Evolutionary conservation across 1,284 basidiomycete species (phyloP).

Genomic region (Ustilago sp.): DNA sequence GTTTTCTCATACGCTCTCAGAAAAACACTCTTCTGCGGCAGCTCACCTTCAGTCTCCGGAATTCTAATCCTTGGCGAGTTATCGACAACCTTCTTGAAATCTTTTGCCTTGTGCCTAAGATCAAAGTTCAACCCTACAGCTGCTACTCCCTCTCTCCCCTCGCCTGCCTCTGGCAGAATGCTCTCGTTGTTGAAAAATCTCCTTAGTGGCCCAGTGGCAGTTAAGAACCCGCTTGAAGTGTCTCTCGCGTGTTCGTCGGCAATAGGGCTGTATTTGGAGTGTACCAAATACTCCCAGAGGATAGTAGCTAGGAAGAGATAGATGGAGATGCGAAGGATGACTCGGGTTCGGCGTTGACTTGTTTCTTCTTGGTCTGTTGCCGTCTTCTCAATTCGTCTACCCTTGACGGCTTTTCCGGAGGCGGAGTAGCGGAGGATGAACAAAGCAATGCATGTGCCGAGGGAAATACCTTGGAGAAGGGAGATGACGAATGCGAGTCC

Average conservation of each 20-base stretch:
- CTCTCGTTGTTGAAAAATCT: constrained; percentile 47
- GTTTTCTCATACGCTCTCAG: constrained; percentile 22
- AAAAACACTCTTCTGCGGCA: constrained; percentile 34
- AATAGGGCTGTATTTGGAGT: constrained; percentile 45
- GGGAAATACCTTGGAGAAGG: constrained; percentile 34
- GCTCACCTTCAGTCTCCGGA: constrained; percentile 10
- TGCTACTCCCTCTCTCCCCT: constrained; percentile 16
- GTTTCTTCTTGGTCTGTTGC: constrained; percentile 29
- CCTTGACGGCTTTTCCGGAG: constrained; percentile 46
- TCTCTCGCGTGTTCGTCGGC: constrained; percentile 23
- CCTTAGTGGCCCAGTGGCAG: constrained; percentile 25
- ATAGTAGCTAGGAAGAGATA: constrained; percentile 38
- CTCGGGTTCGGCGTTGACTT: constrained; percentile 38
- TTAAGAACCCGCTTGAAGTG: constrained; percentile 35
- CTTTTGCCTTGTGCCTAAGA: constrained; percentile 5
- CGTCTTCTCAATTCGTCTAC: constrained; percentile 42
- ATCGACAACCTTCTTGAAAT: constrained; percentile 16
- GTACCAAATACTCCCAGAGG: constrained; percentile 48
- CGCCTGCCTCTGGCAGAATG: constrained; percentile 23
- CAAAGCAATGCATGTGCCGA: constrained; percentile 33
- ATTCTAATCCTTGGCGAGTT: constrained; percentile 25
- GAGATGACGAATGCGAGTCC: constrained; percentile 23
- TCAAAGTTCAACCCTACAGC: constrained; percentile 35
- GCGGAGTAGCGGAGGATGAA: constrained; percentile 39
- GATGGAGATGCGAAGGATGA: constrained; percentile 25